phyloP scores from a whole-genome alignment of 768 basidiomycete genomes.

The Sarcodon sp. region DNA sequence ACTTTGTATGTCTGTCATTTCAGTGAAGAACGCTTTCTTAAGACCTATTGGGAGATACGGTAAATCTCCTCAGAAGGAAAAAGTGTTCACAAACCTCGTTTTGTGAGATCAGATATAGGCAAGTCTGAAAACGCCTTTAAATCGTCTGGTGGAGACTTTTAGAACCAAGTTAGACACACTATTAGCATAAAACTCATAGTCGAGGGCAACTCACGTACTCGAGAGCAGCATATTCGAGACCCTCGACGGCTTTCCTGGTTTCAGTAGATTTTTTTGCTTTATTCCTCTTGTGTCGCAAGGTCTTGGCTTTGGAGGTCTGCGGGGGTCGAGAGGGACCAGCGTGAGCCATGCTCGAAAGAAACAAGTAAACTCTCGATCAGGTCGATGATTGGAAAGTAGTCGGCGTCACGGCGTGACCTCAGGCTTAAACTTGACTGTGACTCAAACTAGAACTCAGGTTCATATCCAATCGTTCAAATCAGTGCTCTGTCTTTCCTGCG shows the following conservation, averaged over 20 bases:
- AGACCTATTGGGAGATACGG: slow-evolving; percentile 36
- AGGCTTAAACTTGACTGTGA: no score
- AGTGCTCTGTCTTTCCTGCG: no score
- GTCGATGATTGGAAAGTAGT: no score
- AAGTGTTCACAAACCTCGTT: slow-evolving; percentile 35
- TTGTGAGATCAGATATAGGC: slow-evolving; percentile 67
- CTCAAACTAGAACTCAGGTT: no score
- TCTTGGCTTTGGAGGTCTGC: slow-evolving; percentile 4
- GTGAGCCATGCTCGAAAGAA: slow-evolving; percentile 4
- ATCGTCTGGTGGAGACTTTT: slow-evolving; percentile 36
- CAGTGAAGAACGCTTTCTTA: slow-evolving; percentile 73
- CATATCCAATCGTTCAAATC: no score
- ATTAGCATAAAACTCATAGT: neutral
- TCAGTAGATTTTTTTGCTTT: slow-evolving; percentile 29
- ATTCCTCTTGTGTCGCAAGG: slow-evolving; percentile 7
- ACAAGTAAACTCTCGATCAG: neutral
- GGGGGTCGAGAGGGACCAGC: slow-evolving; percentile 8
- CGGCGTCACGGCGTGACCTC: no score
- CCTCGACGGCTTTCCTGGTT: slow-evolving; percentile 32
- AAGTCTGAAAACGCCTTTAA: slow-evolving; percentile 56
- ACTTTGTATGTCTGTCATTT: slow-evolving; percentile 76
- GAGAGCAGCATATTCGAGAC: slow-evolving; percentile 33
- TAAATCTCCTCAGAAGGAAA: neutral
- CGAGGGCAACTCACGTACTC: slow-evolving; percentile 32
- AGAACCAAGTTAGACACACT: slow-evolving; percentile 5